Conservation (phyloP, 2,329 filamentous ascomycete genomes). For the Trichophyton mentagrophytes region DNA sequence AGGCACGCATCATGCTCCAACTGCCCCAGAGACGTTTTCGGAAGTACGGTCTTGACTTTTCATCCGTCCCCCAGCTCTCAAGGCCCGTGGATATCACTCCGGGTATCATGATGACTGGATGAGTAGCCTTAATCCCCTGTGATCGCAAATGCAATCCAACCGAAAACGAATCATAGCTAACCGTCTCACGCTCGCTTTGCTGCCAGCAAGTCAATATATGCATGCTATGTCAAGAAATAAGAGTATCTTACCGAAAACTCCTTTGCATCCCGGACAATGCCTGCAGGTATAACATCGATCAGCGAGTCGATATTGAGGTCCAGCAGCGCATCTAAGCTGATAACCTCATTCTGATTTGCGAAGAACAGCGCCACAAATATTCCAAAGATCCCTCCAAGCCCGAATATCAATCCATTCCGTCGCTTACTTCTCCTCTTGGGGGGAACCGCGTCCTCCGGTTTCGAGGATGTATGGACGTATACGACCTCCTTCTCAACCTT, state of each 20-base stretch:
- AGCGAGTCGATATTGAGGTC: slow-evolving; percentile 70
- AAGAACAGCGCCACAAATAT: slow-evolving; percentile 82
- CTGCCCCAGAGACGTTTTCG: slow-evolving; percentile 90
- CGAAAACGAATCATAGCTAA: slow-evolving; percentile 87
- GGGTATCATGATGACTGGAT: slow-evolving; percentile 93
- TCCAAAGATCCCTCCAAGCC: slow-evolving; percentile 79
- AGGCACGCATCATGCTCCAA: slow-evolving; percentile 96
- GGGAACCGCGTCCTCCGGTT: neutral
- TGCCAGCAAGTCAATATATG: slow-evolving; percentile 13
- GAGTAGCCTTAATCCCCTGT: slow-evolving; percentile 68
- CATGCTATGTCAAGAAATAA: slow-evolving; percentile 14
- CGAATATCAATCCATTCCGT: slow-evolving; percentile 69
- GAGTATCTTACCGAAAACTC: slow-evolving; percentile 57
- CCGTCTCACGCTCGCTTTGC: slow-evolving; percentile 76
- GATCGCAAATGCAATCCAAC: slow-evolving; percentile 71
- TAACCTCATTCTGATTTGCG: slow-evolving; percentile 75
- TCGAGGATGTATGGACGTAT: neutral
- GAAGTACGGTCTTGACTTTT: slow-evolving; percentile 78
- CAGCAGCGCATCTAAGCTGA: slow-evolving; percentile 62
- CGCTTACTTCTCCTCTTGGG: slow-evolving; percentile 48
- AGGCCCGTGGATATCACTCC: slow-evolving; percentile 95
- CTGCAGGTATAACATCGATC: slow-evolving; percentile 75
- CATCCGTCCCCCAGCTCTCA: slow-evolving; percentile 89
- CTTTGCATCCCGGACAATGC: slow-evolving; percentile 71
- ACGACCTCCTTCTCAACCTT: neutral